Conservation (phyloP, 345 rosid genomes). For the Salix suchowensis region DNA sequence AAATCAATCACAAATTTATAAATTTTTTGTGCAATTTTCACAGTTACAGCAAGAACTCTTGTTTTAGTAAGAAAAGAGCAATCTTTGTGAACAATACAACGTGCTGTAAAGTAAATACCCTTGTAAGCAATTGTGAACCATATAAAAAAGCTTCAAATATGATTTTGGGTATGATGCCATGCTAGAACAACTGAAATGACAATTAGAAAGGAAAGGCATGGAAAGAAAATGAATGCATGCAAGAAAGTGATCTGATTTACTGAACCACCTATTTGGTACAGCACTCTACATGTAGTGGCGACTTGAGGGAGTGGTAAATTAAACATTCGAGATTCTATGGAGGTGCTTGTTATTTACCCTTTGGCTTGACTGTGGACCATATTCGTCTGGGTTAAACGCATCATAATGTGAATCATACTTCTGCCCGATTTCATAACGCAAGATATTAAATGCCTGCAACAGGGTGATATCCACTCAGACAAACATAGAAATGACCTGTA, state of each 20-base stretch:
- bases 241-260: background rate
- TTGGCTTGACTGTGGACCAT: constrained; percentile 67
- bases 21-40: background rate
- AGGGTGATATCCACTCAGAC: constrained; percentile 14
- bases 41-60: background rate
- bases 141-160: background rate
- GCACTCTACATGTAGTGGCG: background rate
- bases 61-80: background rate
- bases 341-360: constrained; percentile 40
- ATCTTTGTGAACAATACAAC: background rate
- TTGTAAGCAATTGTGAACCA: background rate
- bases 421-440: constrained; percentile 36
- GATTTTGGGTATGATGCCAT: background rate
- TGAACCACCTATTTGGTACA: background rate
- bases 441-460: constrained; percentile 30
- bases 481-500: constrained; percentile 12
- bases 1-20: constrained; percentile 4
- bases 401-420: constrained; percentile 32
- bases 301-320: background rate
- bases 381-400: constrained; percentile 26
- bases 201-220: background rate
- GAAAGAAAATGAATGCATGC: background rate
- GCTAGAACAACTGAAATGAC: background rate
- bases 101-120: background rate
- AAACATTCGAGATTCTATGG: background rate